Percentiles rank a stretch among this genome's conserved stretches.
Evolutionary conservation across 257 asterid species (phyloP).

Genomic region (Pogostemon cablin): DNA sequence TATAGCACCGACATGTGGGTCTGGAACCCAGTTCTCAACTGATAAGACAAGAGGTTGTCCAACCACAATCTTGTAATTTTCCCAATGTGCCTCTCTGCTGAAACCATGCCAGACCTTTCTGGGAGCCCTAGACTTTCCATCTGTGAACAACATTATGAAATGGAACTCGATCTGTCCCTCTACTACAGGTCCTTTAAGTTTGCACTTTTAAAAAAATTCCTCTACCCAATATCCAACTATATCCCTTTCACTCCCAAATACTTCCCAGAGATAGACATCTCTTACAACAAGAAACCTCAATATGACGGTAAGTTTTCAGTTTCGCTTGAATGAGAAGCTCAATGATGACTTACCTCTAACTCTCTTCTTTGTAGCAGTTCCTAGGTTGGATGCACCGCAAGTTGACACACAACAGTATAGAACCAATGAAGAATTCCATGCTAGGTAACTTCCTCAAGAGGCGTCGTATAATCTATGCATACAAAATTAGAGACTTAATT

Average conservation of each 20-base stretch:
- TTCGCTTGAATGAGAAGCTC: conserved; percentile 27
- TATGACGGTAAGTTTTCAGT: conserved; percentile 70
- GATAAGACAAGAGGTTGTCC: conserved; percentile 45
- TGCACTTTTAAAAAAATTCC: conserved; percentile 29
- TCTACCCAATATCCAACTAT: conserved; percentile 27
- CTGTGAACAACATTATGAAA: conserved; percentile 40
- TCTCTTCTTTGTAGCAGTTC: conserved; percentile 58
- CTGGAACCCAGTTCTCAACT: conserved; percentile 47
- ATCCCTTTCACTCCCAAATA: conserved; percentile 32
- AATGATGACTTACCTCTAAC: conserved; percentile 33
- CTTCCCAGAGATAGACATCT: conserved; percentile 28
- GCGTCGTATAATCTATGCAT: conserved; percentile 20
- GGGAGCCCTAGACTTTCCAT: conserved; percentile 42
- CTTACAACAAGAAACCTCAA: conserved; percentile 40
- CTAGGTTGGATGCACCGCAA: conserved; percentile 89
- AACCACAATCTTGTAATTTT: conserved; percentile 62
- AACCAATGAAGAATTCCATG: conserved; percentile 47
- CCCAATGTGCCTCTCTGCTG: conserved; percentile 52
- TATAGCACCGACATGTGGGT: conserved; percentile 59
- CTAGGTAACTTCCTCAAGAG: conserved; percentile 50
- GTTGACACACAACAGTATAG: conserved; percentile 51
- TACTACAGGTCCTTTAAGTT: conserved; percentile 28
- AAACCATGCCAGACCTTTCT: conserved; percentile 45
- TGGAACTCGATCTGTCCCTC: conserved; percentile 41
- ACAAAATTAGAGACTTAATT: conserved; percentile 17